Evolutionary conservation across 768 basidiomycete genomes (phyloP).

Genomic region (Mycena amicta): DNA sequence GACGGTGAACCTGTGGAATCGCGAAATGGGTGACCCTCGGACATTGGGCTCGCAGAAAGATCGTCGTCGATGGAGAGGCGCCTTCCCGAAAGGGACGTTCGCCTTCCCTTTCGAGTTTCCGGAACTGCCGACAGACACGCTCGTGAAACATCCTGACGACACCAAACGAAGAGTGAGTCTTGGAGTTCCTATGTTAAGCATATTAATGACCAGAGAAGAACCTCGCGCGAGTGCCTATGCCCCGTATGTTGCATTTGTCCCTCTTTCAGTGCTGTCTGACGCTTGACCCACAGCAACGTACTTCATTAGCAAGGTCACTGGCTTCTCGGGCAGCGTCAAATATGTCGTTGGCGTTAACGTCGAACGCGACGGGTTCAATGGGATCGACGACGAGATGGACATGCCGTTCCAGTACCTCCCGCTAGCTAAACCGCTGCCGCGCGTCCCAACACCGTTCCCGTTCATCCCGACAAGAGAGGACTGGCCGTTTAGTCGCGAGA

Average conservation of each 20-base stretch:
- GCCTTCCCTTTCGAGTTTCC: slow-evolving; percentile 14
- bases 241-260: background rate
- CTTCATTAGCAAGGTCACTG: background rate
- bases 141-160: slow-evolving; percentile 6
- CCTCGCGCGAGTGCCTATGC: slow-evolving; percentile 1
- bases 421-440: slow-evolving; percentile 7
- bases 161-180: slow-evolving; percentile 2
- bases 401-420: slow-evolving; percentile 10
- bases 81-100: slow-evolving; percentile 11
- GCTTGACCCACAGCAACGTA: background rate
- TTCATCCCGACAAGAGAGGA: slow-evolving; percentile 16
- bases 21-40: slow-evolving; percentile 3
- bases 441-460: slow-evolving; percentile 13
- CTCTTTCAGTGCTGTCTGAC: background rate
- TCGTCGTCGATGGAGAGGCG: background rate
- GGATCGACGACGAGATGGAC: slow-evolving; percentile 15
- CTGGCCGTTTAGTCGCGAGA: slow-evolving; percentile 15
- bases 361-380: slow-evolving; percentile 1
- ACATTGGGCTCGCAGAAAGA: background rate
- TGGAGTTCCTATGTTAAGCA: background rate
- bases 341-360: slow-evolving; percentile 11
- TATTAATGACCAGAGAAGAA: too few relatives aligned
- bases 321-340: slow-evolving; percentile 12
- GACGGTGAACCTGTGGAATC: slow-evolving; percentile 5
- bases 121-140: background rate